phyloP scores from a whole-genome alignment of 1,284 basidiomycete species.

The Chalciporus sp. region DNA sequence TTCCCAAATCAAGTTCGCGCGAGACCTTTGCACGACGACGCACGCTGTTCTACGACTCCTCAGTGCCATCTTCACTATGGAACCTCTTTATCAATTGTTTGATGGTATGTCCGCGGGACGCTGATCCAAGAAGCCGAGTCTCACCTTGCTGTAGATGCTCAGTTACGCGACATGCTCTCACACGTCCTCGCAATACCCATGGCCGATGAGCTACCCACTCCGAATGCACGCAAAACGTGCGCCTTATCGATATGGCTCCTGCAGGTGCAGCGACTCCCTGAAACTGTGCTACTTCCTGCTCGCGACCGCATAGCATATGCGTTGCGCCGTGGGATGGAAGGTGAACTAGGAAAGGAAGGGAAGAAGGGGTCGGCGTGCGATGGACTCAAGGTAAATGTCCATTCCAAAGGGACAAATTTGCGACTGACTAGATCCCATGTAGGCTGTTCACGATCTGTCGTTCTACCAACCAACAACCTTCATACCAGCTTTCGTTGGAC shows the following conservation, averaged over 20 bases:
- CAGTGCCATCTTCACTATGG: constrained; percentile 56
- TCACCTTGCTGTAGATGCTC: constrained; percentile 46
- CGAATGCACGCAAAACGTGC: constrained; percentile 80
- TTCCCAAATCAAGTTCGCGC: constrained; percentile 73
- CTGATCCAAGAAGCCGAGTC: not conserved
- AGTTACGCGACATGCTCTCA: constrained; percentile 61
- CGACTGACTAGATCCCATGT: constrained; percentile 12
- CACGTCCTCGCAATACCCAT: constrained; percentile 70
- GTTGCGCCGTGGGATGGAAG: constrained; percentile 73
- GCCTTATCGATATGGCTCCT: constrained; percentile 73
- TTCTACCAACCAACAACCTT: constrained; percentile 63
- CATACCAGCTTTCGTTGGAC: constrained; percentile 58
- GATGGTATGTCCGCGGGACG: constrained; percentile 46
- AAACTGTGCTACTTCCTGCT: constrained; percentile 56
- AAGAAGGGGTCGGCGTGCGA: constrained; percentile 79
- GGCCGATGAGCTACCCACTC: constrained; percentile 66
- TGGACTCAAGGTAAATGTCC: constrained; percentile 60
- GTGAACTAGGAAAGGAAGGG: constrained; percentile 81
- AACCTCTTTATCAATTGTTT: constrained; percentile 61
- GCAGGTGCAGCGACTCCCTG: constrained; percentile 67
- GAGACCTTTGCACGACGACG: constrained; percentile 71
- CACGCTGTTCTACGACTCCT: constrained; percentile 71
- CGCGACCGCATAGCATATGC: constrained; percentile 68
- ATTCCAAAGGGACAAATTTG: not conserved
- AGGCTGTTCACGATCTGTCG: constrained; percentile 75